Evolutionary conservation across 108 stramenopile species (phyloP), one percentile per base, ranked within the genome.

Genomic region (Nitzschia putrida): DNA sequence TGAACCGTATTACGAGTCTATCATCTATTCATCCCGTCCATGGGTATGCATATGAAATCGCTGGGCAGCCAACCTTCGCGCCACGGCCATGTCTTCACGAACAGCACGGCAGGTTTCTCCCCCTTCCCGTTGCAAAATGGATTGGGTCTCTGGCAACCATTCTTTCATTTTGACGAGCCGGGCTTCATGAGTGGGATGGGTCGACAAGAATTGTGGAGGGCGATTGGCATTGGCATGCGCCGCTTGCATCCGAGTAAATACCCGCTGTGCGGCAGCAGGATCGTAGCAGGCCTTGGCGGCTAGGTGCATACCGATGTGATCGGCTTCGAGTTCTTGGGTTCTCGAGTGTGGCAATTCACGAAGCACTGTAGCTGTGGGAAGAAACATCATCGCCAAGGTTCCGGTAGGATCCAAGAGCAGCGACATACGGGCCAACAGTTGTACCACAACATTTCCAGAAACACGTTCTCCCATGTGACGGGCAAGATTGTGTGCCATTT

Each of bases 261-360:
- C 88, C 20, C 77, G 79, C 49, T 82, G 76, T 4, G 88, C 85
- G 12, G 89, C 85, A 22, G 70, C 68, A 21, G 92, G 92, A 85
- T 93, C 88, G 70, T 88, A 93, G 75, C 92, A 93, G 23, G 92
- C 92, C 49, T 74, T 63, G 26, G 86, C 80, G 4, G 88, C 81
- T 53, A 93, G 56, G 20, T 85, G 66, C 34, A 93, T 54, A 41
- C 92, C 92, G 77, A 93, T 93, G n/a, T 73, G 45, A 79, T 93
- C 92, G 23, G 92, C 92, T 71, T 93, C 92, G 18, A 75, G 42
- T 74, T 93, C 92, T 72, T 86, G 85, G 47, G 73, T 77, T 60
- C 92, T 74, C 14, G 83, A 85, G 74, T 93, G 83, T 0, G 92
- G 92, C 50, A 93, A 66, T 8, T 87, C 79, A 43, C 79, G 65